These are phyloP conservation scores for Drechslera avenae DNA, from an alignment of 2,329 filamentous ascomycete species.

Conservation along the genomic window DNA sequence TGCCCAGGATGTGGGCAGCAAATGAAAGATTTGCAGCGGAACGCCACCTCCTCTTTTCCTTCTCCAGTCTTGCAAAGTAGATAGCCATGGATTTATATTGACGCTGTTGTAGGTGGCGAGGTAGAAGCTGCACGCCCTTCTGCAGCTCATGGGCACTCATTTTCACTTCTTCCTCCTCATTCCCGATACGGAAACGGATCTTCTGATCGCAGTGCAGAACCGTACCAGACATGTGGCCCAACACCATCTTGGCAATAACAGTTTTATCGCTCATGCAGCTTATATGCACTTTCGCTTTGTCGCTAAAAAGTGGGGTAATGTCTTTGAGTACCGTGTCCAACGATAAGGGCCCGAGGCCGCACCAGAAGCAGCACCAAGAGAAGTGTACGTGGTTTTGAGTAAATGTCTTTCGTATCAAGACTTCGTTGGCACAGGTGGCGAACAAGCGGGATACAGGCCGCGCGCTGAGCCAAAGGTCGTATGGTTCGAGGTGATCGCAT, in stretches of 20 bases:
- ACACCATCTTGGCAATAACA: conserved; percentile 1
- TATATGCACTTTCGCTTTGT: conserved; percentile 1
- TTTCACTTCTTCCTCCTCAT: not conserved
- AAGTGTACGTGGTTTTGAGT: conserved; percentile 1
- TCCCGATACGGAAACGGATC: conserved; percentile 4
- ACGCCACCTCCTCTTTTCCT: not conserved
- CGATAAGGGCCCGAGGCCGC: conserved; percentile 3
- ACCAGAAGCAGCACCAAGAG: conserved; percentile 16
- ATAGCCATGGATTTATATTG: conserved; percentile 2
- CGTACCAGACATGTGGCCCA: conserved; percentile 2
- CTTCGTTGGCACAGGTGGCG: conserved; percentile 8
- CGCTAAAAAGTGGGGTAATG: conserved; percentile 2
- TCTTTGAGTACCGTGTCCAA: not conserved
- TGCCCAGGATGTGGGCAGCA: conserved; percentile 1
- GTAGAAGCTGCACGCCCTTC: not conserved
- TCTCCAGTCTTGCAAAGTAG: conserved; percentile 5
- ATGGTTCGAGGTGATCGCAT: conserved; percentile 4
- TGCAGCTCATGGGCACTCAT: not conserved
- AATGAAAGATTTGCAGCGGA: not conserved
- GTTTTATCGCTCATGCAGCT: not conserved
- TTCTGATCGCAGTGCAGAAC: conserved; percentile 5
- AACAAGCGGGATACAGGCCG: conserved; percentile 7
- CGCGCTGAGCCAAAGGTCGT: conserved; percentile 7
- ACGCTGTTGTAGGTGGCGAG: not conserved
- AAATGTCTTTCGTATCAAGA: conserved; percentile 8